These are phyloP conservation scores for Pyrrhoderma lamaoense DNA, from an alignment of 1,284 basidiomycete species.

Conservation along the genomic window DNA sequence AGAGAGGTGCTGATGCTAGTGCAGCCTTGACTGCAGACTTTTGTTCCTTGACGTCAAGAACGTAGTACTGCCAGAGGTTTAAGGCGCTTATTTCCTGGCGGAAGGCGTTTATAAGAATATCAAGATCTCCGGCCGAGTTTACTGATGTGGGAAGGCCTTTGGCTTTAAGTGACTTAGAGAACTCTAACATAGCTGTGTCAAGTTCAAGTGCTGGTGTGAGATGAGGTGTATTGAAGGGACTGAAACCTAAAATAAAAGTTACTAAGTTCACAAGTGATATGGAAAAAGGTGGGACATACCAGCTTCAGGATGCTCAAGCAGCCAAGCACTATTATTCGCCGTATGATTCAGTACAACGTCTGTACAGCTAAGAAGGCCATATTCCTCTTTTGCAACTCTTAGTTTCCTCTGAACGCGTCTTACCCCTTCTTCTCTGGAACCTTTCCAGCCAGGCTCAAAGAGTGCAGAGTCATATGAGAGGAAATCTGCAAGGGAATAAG, in stretches of 20 bases:
- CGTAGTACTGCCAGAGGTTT: conserved; percentile 89
- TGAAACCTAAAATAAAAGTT: conserved; percentile 58
- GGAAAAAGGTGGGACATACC: conserved; percentile 41
- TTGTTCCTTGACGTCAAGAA: conserved; percentile 65
- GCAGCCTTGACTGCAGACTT: conserved; percentile 46
- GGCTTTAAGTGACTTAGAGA: conserved; percentile 59
- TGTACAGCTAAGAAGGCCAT: conserved; percentile 80
- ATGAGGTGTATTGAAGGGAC: conserved; percentile 83
- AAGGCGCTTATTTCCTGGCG: conserved; percentile 52
- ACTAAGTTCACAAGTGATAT: not conserved
- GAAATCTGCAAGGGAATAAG: conserved; percentile 89
- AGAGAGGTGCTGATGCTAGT: conserved; percentile 39
- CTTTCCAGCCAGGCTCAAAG: conserved; percentile 42
- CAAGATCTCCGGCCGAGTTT: conserved; percentile 59
- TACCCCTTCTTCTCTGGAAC: conserved; percentile 43
- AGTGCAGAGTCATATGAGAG: conserved; percentile 70
- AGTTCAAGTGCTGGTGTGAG: conserved; percentile 82
- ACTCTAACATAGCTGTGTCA: conserved; percentile 76
- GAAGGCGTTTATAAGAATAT: conserved; percentile 59
- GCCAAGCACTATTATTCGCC: conserved; percentile 86
- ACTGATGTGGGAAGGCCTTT: conserved; percentile 70
- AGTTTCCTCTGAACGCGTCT: conserved; percentile 51
- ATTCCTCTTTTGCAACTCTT: conserved; percentile 69
- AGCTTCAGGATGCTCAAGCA: conserved; percentile 90
- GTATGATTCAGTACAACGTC: conserved; percentile 96